These are phyloP conservation scores for Grosmannia serpens DNA, from an alignment of 2,329 filamentous ascomycete genomes.

Conservation along the genomic window DNA sequence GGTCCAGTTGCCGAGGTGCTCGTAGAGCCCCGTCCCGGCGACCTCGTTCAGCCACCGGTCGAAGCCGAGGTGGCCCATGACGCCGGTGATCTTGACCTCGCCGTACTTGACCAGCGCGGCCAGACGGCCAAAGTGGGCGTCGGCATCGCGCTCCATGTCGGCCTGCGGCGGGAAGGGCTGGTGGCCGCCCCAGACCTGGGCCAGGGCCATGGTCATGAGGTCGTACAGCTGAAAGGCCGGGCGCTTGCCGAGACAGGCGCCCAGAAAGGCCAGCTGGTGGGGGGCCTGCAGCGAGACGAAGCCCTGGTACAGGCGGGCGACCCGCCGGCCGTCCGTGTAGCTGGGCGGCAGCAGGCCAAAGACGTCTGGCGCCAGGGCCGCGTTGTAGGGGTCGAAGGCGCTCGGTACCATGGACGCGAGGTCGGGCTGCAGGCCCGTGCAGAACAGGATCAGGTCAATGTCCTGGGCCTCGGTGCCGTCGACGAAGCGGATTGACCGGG, in stretches of 20 bases:
- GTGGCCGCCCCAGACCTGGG: conserved; percentile 30
- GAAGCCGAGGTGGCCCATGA: conserved; percentile 24
- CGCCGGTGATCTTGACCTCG: conserved; percentile 10
- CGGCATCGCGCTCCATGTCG: conserved; percentile 25
- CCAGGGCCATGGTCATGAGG: conserved; percentile 30
- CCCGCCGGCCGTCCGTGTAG: too few species aligned
- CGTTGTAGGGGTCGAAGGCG: conserved; percentile 5
- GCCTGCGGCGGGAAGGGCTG: conserved; percentile 22
- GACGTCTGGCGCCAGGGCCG: conserved; percentile 17
- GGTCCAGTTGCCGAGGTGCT: conserved; percentile 27
- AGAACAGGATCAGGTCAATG: conserved; percentile 52
- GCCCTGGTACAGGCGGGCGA: conserved; percentile 28
- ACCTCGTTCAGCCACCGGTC: conserved; percentile 25
- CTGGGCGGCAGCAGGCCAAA: conserved; percentile 18
- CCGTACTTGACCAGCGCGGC: conserved; percentile 11
- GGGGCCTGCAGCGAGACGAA: conserved; percentile 31
- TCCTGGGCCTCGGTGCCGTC: conserved; percentile 23
- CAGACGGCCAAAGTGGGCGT: conserved; percentile 22
- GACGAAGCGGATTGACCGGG: conserved; percentile 17
- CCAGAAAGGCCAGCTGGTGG: conserved; percentile 31
- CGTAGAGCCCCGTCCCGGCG: conserved; percentile 27
- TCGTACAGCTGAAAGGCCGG: conserved; percentile 28
- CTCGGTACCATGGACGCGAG: conserved; percentile 2
- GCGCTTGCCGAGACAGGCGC: conserved; percentile 23
- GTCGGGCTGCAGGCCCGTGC: conserved; percentile 46